These are phyloP conservation scores for Nakazawaea populi DNA, from an alignment of 805 yeast genomes.

Conservation along the genomic window DNA sequence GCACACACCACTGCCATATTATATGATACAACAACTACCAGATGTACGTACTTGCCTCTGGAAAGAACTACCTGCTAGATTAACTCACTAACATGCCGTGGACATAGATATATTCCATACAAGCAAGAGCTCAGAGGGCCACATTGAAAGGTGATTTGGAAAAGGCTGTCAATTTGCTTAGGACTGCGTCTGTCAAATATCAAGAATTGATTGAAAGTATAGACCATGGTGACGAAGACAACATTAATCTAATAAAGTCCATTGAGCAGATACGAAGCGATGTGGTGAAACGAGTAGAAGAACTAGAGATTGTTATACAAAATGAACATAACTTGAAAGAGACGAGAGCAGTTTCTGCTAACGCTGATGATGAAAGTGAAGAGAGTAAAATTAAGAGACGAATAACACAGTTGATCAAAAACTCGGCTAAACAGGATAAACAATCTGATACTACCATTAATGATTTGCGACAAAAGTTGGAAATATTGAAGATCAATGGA, in stretches of 20 bases:
- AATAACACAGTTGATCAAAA: neutral
- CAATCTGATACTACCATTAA: neutral
- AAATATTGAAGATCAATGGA: conserved; percentile 7
- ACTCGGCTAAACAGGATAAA: neutral
- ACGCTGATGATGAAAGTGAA: neutral
- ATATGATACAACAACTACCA: conserved; percentile 14
- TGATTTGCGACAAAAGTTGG: conserved; percentile 5
- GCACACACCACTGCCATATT: too few species aligned
- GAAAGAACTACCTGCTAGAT: too few species aligned
- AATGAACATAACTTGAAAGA: conserved; percentile 9
- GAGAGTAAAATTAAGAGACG: neutral
- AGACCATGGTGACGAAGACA: conserved; percentile 3
- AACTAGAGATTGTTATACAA: conserved; percentile 14
- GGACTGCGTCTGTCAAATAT: conserved; percentile 29
- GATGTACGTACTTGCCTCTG: conserved; percentile 18
- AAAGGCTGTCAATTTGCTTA: conserved; percentile 34
- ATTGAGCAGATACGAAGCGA: conserved; percentile 18
- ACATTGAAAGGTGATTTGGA: conserved; percentile 34
- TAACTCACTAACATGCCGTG: neutral
- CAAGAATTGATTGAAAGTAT: conserved; percentile 16
- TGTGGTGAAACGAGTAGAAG: conserved; percentile 17
- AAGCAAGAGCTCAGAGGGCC: conserved; percentile 48
- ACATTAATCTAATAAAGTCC: conserved; percentile 13
- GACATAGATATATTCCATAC: conserved; percentile 40
- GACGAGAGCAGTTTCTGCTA: neutral